Percentiles rank a stretch among this genome's conserved stretches.
These are phyloP conservation scores for Mikania micrantha DNA, from an alignment of 129 eudicot genomes.

Conservation along the genomic window DNA sequence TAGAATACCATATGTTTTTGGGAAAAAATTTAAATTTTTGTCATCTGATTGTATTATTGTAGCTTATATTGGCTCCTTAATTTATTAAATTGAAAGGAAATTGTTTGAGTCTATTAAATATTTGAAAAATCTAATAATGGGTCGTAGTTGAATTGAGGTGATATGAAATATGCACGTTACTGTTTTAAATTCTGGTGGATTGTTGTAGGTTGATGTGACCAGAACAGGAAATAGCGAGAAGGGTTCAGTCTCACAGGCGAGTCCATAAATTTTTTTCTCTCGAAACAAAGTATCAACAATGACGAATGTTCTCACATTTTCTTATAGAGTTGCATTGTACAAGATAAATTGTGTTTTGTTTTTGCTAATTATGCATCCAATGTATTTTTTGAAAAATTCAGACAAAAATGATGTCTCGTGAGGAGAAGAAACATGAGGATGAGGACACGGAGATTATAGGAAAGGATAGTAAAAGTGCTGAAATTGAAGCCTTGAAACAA, in stretches of 20 bases:
- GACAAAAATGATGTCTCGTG: constrained; percentile 36
- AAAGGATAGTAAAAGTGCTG: constrained; percentile 34
- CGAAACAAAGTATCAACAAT: not conserved
- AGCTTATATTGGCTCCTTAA: not conserved
- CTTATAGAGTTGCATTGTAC: not conserved
- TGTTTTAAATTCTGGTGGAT: not conserved
- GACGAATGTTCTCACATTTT: not conserved
- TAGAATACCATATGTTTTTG: not conserved
- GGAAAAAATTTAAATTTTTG: not conserved
- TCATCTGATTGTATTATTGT: not conserved
- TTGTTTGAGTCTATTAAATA: not conserved
- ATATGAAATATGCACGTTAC: not conserved
- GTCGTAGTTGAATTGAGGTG: not conserved
- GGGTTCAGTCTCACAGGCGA: constrained; percentile 13
- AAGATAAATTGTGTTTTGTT: not conserved
- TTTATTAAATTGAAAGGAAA: not conserved
- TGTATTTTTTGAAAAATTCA: constrained; percentile 9
- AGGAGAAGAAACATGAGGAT: constrained; percentile 45
- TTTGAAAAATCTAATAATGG: not conserved
- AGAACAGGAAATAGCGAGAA: constrained; percentile 32
- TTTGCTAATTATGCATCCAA: not conserved
- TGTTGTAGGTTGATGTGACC: constrained; percentile 31
- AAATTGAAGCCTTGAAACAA: constrained; percentile 40
- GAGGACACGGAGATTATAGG: constrained; percentile 35
- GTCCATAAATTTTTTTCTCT: not conserved